Evolutionary conservation across 2,329 filamentous ascomycete species (phyloP), one percentile per base, ranked within the genome.

Genomic region (Thelonectria blattea): DNA sequence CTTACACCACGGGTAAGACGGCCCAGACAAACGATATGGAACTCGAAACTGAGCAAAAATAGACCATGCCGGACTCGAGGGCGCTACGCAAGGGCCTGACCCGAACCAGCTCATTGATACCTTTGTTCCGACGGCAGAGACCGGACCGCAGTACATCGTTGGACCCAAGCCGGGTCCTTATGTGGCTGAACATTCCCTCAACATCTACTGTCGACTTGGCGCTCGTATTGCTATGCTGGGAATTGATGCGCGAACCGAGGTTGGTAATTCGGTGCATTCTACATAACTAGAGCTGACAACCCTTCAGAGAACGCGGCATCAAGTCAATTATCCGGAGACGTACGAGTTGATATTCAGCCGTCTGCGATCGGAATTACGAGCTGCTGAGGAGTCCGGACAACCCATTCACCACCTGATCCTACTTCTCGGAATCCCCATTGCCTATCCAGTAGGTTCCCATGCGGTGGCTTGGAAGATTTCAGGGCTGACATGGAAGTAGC

Each of bases 261-360:
- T 73, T 78, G 85, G 69, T 67, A 5, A 5, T 27, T 12, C 22
- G 12, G 50, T 17, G 2, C 3, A 7, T n/a, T 20, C 5, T 30
- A 48, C 14, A 12, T 18, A 24, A 24, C 22, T 2, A 27, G 14
- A 45, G 86, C 84, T n/a, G 84, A 89, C 43, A 45, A n/a, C 45
- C 27, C n/a, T 20, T 11, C 22, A 83, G 84, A 91, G 93, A 22
- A 97, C 94, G 9, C 87, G 94, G 39, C 92, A 96, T 71, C 93
- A 97, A 77, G 88, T 98, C 77, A 97, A 97, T 79, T 97, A 97
- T 70, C 90, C 93, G 49, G 91, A 93, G 71, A 97, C 93, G 0
- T 97, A 96, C 71, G 88, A 96, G 56, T 78, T 90, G 46, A 87
- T 98, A 20, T 97, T 97, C 73, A 82, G 88, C 58, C 86, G 93